Percentiles rank a stretch among this genome's conserved stretches.
These are phyloP conservation scores for Gloeopeniophorella convolvens DNA, from an alignment of 768 basidiomycete species.

Conservation along the genomic window DNA sequence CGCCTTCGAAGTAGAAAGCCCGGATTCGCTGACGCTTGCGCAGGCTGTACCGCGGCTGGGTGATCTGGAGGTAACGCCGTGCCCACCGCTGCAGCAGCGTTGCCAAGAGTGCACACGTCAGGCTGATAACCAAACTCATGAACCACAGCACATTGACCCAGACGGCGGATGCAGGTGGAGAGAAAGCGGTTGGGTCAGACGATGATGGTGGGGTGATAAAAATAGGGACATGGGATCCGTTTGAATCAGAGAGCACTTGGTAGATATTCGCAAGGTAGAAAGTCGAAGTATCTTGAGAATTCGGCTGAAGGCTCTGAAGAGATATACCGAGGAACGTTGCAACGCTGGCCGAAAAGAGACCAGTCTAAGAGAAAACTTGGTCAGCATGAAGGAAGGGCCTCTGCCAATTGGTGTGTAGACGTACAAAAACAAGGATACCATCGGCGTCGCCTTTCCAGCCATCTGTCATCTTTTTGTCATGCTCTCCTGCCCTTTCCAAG, in stretches of 20 bases:
- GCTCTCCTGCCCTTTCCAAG: constrained; percentile 1
- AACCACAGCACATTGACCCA: constrained; percentile 41
- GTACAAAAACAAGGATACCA: constrained; percentile 18
- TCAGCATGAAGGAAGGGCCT: not conserved
- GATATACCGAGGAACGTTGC: constrained; percentile 9
- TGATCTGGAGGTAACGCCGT: constrained; percentile 29
- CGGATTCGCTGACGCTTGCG: constrained; percentile 36
- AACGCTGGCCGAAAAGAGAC: constrained; percentile 15
- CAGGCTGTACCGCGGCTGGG: constrained; percentile 26
- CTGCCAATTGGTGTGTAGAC: not conserved
- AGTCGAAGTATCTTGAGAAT: not conserved
- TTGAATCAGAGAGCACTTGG: not conserved
- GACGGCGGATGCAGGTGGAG: constrained; percentile 27
- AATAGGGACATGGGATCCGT: not conserved
- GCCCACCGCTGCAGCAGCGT: constrained; percentile 48
- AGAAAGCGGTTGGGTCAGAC: constrained; percentile 8
- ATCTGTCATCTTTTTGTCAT: constrained; percentile 13
- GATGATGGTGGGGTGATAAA: not conserved
- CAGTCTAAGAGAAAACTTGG: not conserved
- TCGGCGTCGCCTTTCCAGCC: constrained; percentile 15
- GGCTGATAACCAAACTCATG: constrained; percentile 30
- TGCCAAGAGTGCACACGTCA: constrained; percentile 37
- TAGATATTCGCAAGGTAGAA: not conserved
- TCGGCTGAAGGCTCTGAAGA: constrained; percentile 5
- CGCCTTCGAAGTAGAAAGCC: constrained; percentile 32